Percentiles rank a stretch among this genome's conserved stretches.
phyloP scores from a whole-genome alignment of 2,329 filamentous ascomycete genomes.

The Stagonosporopsis tanaceti region DNA sequence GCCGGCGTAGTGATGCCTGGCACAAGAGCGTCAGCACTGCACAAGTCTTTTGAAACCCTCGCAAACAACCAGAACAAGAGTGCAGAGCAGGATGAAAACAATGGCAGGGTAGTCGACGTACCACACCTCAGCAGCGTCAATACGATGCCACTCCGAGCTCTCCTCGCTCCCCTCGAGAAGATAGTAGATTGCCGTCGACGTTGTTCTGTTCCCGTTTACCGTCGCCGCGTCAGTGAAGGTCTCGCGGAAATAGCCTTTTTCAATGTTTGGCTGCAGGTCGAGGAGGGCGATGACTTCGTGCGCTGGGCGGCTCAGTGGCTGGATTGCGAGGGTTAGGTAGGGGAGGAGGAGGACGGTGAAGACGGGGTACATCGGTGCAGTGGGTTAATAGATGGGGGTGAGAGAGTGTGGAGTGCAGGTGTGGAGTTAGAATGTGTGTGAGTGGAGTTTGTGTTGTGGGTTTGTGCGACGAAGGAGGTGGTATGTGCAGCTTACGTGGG shows the following conservation, averaged over 20 bases:
- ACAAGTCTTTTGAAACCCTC: not conserved
- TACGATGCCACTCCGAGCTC: constrained; percentile 58
- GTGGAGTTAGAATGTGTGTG: not conserved
- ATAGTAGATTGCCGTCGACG: constrained; percentile 62
- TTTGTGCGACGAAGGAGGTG: not conserved
- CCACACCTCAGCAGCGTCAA: constrained; percentile 55
- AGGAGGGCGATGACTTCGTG: not conserved
- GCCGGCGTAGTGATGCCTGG: constrained; percentile 54
- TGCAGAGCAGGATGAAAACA: too few relatives aligned
- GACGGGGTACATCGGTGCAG: not conserved
- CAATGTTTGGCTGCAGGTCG: not conserved
- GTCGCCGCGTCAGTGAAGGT: not conserved
- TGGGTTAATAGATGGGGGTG: too few relatives aligned
- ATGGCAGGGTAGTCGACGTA: not conserved
- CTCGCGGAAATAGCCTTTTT: constrained; percentile 3
- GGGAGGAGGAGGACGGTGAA: not conserved
- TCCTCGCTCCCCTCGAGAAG: constrained; percentile 54
- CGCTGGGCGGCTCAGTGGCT: not conserved
- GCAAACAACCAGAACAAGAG: not conserved
- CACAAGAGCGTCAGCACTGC: not conserved
- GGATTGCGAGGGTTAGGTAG: not conserved
- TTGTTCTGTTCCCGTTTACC: constrained; percentile 42
- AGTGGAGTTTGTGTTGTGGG: not conserved
- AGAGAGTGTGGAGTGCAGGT: not conserved
- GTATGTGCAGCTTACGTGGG: not conserved